Evolutionary conservation across 2,329 filamentous ascomycete genomes (phyloP).

Genomic region (Penicillium vulpinum): DNA sequence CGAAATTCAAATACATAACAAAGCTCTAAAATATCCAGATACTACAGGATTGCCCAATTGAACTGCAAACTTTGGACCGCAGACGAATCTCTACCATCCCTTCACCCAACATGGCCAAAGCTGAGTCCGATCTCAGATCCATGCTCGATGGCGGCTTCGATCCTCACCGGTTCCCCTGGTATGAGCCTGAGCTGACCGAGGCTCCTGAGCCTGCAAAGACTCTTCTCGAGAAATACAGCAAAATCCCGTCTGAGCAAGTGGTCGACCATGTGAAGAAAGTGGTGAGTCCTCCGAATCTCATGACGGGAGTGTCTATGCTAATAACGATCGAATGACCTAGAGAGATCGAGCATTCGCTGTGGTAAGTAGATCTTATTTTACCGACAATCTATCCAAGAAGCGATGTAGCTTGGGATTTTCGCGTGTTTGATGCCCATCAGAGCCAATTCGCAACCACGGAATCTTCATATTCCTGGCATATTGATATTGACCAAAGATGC

Average conservation of each 20-base stretch:
- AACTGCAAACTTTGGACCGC: neutral
- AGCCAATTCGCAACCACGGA: neutral
- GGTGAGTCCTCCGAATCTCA: slow-evolving; percentile 6
- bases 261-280: slow-evolving; percentile 21
- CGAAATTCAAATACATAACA: neutral
- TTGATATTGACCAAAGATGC: neutral
- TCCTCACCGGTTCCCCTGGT: slow-evolving; percentile 19
- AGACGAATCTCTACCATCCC: neutral
- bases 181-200: slow-evolving; percentile 13
- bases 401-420: neutral
- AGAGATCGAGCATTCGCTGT: slow-evolving; percentile 22
- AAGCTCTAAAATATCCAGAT: neutral
- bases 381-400: neutral
- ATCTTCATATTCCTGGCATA: neutral
- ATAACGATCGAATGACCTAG: slow-evolving; percentile 2
- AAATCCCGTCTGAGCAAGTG: slow-evolving; percentile 13
- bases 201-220: slow-evolving; percentile 19
- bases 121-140: slow-evolving; percentile 12
- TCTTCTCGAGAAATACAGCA: slow-evolving; percentile 20
- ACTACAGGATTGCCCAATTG: neutral
- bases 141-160: slow-evolving; percentile 14
- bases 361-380: slow-evolving; percentile 6
- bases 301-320: neutral
- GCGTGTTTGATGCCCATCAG: neutral
- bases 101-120: slow-evolving; percentile 12